These are phyloP conservation scores for Beta vulgaris DNA, from an alignment of 148 eudicot genomes.

Conservation along the genomic window DNA sequence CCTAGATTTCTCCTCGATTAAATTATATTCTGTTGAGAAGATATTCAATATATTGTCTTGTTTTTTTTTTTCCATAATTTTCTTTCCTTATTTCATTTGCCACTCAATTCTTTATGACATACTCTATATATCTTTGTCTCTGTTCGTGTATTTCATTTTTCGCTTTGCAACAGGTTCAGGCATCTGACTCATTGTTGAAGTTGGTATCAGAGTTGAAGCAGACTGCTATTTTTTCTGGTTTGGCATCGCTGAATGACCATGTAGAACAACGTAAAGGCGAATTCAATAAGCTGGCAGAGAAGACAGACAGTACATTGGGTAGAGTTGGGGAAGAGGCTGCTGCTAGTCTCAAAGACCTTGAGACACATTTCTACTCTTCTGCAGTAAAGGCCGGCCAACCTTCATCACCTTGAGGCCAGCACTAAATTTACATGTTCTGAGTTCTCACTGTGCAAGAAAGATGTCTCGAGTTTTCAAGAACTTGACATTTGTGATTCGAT, in stretches of 20 bases:
- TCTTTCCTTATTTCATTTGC: neutral
- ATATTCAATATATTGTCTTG: neutral
- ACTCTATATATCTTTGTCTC: neutral
- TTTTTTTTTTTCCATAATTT: neutral
- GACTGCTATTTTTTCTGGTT: constrained; percentile 84
- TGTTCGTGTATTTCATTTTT: neutral
- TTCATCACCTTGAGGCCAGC: constrained; percentile 16
- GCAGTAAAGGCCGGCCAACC: constrained; percentile 38
- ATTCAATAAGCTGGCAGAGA: constrained; percentile 56
- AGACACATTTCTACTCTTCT: constrained; percentile 76
- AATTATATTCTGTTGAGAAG: neutral
- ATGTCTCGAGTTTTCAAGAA: neutral
- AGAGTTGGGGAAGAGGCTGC: constrained; percentile 90
- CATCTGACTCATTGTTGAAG: constrained; percentile 79
- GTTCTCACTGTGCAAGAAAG: neutral
- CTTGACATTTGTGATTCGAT: neutral
- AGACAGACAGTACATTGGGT: constrained; percentile 51
- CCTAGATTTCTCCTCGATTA: neutral
- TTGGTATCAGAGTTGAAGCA: constrained; percentile 83
- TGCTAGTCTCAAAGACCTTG: constrained; percentile 83
- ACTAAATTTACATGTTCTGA: neutral
- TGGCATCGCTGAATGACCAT: constrained; percentile 85
- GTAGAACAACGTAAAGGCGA: constrained; percentile 71
- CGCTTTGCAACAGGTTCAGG: constrained; percentile 62
- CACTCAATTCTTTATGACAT: neutral